Evolutionary conservation across 345 rosid species (phyloP), one percentile per base, ranked within the genome.

Genomic region (Citrus inodora): DNA sequence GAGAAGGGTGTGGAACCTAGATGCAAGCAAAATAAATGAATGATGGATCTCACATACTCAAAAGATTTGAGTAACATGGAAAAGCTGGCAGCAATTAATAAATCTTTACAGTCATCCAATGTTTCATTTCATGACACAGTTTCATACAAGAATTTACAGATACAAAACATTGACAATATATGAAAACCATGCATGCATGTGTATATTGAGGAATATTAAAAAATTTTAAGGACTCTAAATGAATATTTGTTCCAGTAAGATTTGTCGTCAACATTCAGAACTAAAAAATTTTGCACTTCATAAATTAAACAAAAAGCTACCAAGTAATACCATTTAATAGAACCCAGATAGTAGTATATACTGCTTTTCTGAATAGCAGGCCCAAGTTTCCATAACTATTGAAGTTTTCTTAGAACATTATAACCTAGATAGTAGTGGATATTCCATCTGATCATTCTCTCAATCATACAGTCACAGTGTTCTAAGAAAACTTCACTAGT

Each of bases 1-100:
- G 82, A 77, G 90, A 83, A 30, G 91, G 79, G 78, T 86, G 90
- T 5, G 87, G 86, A 61, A 81, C 92, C 98, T 93, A 82, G 66
- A 63, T 72, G 70, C 76, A 59, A 67, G 25, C 37, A 38, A 42
- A 68, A 71, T 25, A 53, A 40, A 67, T 60, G 61, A 67, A 73
- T 37, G 78, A 58, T 27, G 27, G 63, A 16, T 19, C 21, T 53
- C 38, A 70, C 30, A 74, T 63, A n/a, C 71, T 42, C 33, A 66
- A 76, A 67, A 65, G 37, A 76, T 14, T 73, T 35, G 37, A 46
- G 19, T 30, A n/a, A 40, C 46, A 40, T 46, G 3, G 3, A 55
- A 42, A 73, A 61, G 11, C 66, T 63, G 61, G 67, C 22, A 30
- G 66, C 16, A 17, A 40, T 3, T 13, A 46, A 35, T 35, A 58